phyloP scores from a whole-genome alignment of 352 stramenopile species.

The Hyaloperonospora arabidopsidis region DNA sequence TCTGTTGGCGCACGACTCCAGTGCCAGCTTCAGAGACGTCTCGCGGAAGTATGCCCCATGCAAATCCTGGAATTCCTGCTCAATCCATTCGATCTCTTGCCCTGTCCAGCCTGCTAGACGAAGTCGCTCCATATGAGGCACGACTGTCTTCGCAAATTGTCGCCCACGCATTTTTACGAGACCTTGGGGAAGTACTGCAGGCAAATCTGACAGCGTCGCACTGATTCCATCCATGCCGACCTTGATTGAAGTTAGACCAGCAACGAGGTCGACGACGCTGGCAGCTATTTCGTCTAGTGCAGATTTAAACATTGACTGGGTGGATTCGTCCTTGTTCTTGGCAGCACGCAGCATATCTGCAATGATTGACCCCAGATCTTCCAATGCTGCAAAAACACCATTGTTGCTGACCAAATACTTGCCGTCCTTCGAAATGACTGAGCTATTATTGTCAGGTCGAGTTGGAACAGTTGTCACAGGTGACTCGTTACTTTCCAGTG shows the following conservation, averaged over 20 bases:
- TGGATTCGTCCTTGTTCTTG: conserved; percentile 8
- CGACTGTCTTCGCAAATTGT: conserved; percentile 14
- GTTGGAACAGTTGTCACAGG: conserved; percentile 10
- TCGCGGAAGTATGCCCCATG: conserved; percentile 17
- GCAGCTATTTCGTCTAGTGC: conserved; percentile 19
- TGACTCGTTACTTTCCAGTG: conserved; percentile 7
- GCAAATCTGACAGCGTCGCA: conserved; percentile 3
- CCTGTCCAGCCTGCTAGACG: conserved; percentile 15
- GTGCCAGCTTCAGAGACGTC: conserved; percentile 9
- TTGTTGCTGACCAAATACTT: conserved; percentile 16
- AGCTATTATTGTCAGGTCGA: conserved; percentile 3
- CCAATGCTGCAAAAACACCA: conserved; percentile 8
- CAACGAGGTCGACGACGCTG: conserved; percentile 20
- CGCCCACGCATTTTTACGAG: conserved; percentile 22
- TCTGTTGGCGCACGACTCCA: conserved; percentile 9
- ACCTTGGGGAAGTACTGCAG: conserved; percentile 21
- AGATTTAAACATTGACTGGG: conserved; percentile 3
- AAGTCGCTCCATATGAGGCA: conserved; percentile 20
- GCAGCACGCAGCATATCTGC: conserved; percentile 8
- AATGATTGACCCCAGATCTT: conserved; percentile 21
- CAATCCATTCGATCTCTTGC: conserved; percentile 30
- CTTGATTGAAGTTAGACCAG: conserved; percentile 15
- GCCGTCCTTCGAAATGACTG: conserved; percentile 14
- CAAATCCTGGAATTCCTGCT: conserved; percentile 29
- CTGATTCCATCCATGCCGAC: conserved; percentile 14